Evolutionary conservation across 768 basidiomycete species (phyloP).

Genomic region (Naganishia antarctica): DNA sequence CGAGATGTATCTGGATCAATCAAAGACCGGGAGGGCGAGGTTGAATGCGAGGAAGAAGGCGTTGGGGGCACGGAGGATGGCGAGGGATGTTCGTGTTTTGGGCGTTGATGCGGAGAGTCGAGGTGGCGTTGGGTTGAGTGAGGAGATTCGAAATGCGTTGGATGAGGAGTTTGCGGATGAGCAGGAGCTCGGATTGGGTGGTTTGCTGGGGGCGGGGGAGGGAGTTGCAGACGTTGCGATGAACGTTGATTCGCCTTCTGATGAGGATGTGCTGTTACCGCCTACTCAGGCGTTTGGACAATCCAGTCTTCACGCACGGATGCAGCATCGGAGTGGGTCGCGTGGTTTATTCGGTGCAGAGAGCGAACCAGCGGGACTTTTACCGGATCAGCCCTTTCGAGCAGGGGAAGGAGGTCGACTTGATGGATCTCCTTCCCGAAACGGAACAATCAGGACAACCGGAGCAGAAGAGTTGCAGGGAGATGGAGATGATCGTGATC

Average conservation of each 20-base stretch:
- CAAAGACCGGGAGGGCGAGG: constrained; percentile 3
- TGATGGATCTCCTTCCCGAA: constrained; percentile 27
- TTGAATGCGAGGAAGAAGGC: constrained; percentile 18
- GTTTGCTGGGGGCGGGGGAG: not conserved
- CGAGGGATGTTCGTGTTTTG: constrained; percentile 20
- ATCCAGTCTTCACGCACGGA: constrained; percentile 3
- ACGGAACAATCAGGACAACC: not conserved
- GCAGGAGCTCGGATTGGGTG: no score
- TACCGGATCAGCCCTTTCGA: constrained; percentile 26
- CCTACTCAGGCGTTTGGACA: constrained; percentile 16
- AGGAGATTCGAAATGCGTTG: constrained; percentile 18
- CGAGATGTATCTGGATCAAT: constrained; percentile 8
- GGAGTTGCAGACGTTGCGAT: not conserved
- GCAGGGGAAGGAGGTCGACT: constrained; percentile 26
- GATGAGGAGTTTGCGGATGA: constrained; percentile 16
- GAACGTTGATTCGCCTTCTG: not conserved
- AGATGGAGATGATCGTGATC: constrained; percentile 12
- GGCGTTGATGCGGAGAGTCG: constrained; percentile 15
- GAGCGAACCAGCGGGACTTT: not conserved
- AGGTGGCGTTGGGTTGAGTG: constrained; percentile 9
- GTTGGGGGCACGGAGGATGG: constrained; percentile 1
- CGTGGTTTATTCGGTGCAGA: not conserved
- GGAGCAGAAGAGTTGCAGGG: no score
- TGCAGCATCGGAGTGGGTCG: not conserved
- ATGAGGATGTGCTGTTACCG: constrained; percentile 1